A percentile compares a stretch with the other conserved stretches of the same genome.
These are phyloP conservation scores for Vachellia collinsii DNA, from an alignment of 306 rosid genomes.

Conservation along the genomic window DNA sequence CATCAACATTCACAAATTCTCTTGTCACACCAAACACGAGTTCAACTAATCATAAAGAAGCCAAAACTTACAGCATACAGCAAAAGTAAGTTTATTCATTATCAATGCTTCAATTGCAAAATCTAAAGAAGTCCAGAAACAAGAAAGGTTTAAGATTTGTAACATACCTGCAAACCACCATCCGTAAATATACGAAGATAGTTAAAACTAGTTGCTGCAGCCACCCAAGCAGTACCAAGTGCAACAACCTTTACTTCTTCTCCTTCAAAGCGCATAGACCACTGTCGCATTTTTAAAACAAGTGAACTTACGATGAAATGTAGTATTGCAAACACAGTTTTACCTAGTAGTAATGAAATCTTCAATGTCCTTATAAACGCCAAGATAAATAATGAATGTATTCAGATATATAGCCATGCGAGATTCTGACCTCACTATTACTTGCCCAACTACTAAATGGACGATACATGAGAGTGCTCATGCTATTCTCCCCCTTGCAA, in stretches of 20 bases:
- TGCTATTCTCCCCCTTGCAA: constrained; percentile 88
- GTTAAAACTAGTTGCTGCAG: constrained; percentile 84
- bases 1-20: constrained; percentile 4
- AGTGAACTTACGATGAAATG: constrained; percentile 39
- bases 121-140: constrained; percentile 2
- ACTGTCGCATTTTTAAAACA: constrained; percentile 53
- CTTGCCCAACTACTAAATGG: constrained; percentile 95
- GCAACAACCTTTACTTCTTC: constrained; percentile 96
- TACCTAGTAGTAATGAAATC: constrained; percentile 8
- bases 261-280: constrained; percentile 98
- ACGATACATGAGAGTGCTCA: constrained; percentile 97
- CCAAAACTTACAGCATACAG: not conserved
- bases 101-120: constrained; percentile 25
- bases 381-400: constrained; percentile 17
- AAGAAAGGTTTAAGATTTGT: constrained; percentile 8
- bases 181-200: constrained; percentile 88
- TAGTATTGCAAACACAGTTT: constrained; percentile 20
- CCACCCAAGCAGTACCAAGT: constrained; percentile 87
- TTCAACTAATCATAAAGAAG: not conserved
- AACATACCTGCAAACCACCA: constrained; percentile 92
- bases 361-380: constrained; percentile 9
- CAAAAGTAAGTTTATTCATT: not conserved
- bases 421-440: constrained; percentile 80
- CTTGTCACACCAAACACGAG: not conserved
- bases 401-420: constrained; percentile 14